phyloP scores from a whole-genome alignment of 345 rosid species.

The Sisymbrium altissimum region DNA sequence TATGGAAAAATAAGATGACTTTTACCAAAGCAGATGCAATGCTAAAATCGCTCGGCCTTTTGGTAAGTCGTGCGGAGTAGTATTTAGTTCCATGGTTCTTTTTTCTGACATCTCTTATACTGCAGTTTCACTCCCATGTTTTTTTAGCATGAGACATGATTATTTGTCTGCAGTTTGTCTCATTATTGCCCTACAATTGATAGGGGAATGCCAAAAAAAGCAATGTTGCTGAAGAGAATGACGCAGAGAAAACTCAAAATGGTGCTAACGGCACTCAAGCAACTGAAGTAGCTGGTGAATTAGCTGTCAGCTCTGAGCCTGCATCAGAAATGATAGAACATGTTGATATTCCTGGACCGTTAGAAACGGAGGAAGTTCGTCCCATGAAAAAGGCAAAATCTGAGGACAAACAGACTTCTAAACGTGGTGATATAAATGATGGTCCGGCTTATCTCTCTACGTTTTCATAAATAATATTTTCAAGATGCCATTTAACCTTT shows the following conservation, averaged over 20 bases:
- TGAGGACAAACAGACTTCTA: constrained; percentile 31
- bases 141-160: neutral
- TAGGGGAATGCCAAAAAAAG: constrained; percentile 50
- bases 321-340: constrained; percentile 23
- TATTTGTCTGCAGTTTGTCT: neutral
- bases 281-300: constrained; percentile 19
- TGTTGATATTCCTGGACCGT: constrained; percentile 34
- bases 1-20: constrained; percentile 82
- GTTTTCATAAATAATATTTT: neutral
- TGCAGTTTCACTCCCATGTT: neutral
- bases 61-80: constrained; percentile 42
- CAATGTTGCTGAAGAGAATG: constrained; percentile 43
- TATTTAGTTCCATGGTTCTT: neutral
- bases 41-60: constrained; percentile 66
- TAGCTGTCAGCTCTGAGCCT: constrained; percentile 36
- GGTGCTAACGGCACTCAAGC: constrained; percentile 22
- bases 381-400: constrained; percentile 73
- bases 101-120: neutral
- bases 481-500: neutral
- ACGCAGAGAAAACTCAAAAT: constrained; percentile 25
- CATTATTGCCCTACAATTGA: neutral
- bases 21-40: constrained; percentile 72
- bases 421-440: constrained; percentile 27
- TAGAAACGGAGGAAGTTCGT: constrained; percentile 43
- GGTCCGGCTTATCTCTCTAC: constrained; percentile 34